These are phyloP conservation scores for Cadophora sp. DNA, from an alignment of 2,329 filamentous ascomycete genomes.

Conservation along the genomic window DNA sequence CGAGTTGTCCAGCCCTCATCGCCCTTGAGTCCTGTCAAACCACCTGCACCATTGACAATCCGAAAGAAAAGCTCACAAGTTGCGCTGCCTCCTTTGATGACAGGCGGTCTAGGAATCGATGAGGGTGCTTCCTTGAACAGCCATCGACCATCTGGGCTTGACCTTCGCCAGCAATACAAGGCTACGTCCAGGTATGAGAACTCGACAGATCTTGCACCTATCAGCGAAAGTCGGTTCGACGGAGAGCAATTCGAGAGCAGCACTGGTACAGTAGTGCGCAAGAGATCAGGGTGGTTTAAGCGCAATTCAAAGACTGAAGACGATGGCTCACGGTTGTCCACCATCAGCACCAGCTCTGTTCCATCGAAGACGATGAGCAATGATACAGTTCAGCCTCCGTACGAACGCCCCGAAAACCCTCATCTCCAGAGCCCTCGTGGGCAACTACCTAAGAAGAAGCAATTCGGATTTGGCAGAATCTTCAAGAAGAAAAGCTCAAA, in stretches of 20 bases:
- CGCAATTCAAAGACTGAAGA: constrained; percentile 40
- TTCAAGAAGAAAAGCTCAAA: constrained; percentile 41
- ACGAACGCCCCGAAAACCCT: constrained; percentile 24
- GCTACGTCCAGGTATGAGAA: constrained; percentile 19
- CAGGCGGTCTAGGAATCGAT: constrained; percentile 23
- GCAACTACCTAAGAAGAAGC: constrained; percentile 39
- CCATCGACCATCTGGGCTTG: constrained; percentile 23
- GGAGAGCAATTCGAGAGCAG: constrained; percentile 32
- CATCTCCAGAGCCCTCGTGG: constrained; percentile 19
- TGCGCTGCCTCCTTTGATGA: constrained; percentile 28
- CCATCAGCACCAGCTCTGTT: constrained; percentile 21
- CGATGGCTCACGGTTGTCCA: constrained; percentile 30
- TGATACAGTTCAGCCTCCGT: constrained; percentile 20
- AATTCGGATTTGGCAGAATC: constrained; percentile 39
- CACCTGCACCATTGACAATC: constrained; percentile 43
- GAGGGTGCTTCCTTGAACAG: constrained; percentile 1
- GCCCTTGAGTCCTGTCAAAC: constrained; percentile 38
- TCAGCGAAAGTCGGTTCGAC: constrained; percentile 30
- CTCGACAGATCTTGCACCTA: constrained; percentile 29
- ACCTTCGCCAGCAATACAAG: constrained; percentile 38
- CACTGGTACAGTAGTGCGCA: constrained; percentile 39
- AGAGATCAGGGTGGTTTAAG: constrained; percentile 44
- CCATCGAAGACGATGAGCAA: constrained; percentile 32
- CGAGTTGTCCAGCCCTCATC: constrained; percentile 40
- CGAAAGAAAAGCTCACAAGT: constrained; percentile 41